Conservation (phyloP, 1,139 yeast species). For the Saccharomyces hybrid region DNA sequence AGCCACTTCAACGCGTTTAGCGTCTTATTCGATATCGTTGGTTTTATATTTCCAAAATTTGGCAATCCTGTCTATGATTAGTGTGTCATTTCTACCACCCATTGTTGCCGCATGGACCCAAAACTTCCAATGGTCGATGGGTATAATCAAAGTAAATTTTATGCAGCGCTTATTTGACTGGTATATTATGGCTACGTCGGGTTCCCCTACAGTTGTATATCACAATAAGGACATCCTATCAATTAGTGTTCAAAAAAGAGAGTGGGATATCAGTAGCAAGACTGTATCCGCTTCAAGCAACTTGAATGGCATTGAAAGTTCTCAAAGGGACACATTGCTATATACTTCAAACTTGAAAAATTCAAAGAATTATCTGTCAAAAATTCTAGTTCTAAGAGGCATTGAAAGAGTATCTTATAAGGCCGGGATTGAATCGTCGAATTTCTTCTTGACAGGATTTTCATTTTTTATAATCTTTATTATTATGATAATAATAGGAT, state of each 20-base stretch:
- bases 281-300: constrained; percentile 26
- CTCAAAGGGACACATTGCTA: constrained; percentile 42
- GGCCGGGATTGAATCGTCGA: constrained; percentile 79
- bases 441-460: constrained; percentile 78
- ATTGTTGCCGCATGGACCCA: constrained; percentile 98
- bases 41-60: constrained; percentile 90
- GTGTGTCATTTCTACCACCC: constrained; percentile 86
- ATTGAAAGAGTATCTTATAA: constrained; percentile 83
- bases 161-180: constrained; percentile 84
- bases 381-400: constrained; percentile 78
- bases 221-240: constrained; percentile 49
- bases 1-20: constrained; percentile 91
- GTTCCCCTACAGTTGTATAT: constrained; percentile 67
- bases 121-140: constrained; percentile 94
- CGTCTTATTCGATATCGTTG: constrained; percentile 86
- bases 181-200: constrained; percentile 95
- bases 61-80: constrained; percentile 94
- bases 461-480: constrained; percentile 75
- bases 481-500: constrained; percentile 56
- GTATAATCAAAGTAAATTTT: constrained; percentile 70
- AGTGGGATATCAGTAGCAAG: constrained; percentile 8
- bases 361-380: constrained; percentile 39
- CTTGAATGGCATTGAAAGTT: constrained; percentile 41
- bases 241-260: constrained; percentile 60
- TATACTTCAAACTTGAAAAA: constrained; percentile 71